phyloP scores from a whole-genome alignment of 1,284 basidiomycete species.

The Microstroma glucosiphilum region DNA sequence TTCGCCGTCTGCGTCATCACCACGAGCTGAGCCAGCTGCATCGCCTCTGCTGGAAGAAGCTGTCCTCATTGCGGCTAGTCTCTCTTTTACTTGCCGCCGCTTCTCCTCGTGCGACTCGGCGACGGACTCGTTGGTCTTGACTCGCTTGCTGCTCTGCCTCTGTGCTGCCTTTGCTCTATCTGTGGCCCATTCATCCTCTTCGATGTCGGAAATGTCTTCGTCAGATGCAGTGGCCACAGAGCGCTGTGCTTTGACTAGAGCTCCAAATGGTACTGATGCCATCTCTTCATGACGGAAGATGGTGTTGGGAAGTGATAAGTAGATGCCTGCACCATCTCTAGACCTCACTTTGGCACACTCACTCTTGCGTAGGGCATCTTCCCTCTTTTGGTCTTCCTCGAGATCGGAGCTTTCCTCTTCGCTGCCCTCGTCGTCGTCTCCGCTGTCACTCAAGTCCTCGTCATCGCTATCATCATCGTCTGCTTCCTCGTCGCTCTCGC shows the following conservation, averaged over 20 bases:
- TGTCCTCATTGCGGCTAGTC: slow-evolving; percentile 18
- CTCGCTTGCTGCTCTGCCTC: slow-evolving; percentile 6
- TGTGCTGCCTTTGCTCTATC: slow-evolving; percentile 16
- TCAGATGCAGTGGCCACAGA: slow-evolving; percentile 53
- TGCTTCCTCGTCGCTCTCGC: slow-evolving; percentile 57
- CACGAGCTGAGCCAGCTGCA: slow-evolving; percentile 3
- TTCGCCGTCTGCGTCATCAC: neutral
- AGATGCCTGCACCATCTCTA: neutral
- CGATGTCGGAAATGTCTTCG: slow-evolving; percentile 20
- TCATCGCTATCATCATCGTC: slow-evolving; percentile 56
- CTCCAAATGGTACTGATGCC: slow-evolving; percentile 44
- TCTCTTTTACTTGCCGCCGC: slow-evolving; percentile 22
- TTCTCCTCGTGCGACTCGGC: slow-evolving; percentile 13
- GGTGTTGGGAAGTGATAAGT: neutral
- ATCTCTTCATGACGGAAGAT: neutral
- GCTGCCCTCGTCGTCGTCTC: slow-evolving; percentile 13
- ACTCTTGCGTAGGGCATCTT: slow-evolving; percentile 4
- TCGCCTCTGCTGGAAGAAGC: slow-evolving; percentile 13
- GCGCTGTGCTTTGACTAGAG: slow-evolving; percentile 63
- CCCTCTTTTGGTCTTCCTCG: slow-evolving; percentile 17
- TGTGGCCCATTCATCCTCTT: slow-evolving; percentile 34
- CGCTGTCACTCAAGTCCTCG: slow-evolving; percentile 32
- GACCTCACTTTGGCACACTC: neutral
- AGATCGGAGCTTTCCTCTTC: neutral
- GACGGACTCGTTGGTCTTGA: neutral